A percentile compares a stretch with the other conserved stretches of the same genome.
Conservation (phyloP, 345 rosid genomes). For the Citrus australasica region DNA sequence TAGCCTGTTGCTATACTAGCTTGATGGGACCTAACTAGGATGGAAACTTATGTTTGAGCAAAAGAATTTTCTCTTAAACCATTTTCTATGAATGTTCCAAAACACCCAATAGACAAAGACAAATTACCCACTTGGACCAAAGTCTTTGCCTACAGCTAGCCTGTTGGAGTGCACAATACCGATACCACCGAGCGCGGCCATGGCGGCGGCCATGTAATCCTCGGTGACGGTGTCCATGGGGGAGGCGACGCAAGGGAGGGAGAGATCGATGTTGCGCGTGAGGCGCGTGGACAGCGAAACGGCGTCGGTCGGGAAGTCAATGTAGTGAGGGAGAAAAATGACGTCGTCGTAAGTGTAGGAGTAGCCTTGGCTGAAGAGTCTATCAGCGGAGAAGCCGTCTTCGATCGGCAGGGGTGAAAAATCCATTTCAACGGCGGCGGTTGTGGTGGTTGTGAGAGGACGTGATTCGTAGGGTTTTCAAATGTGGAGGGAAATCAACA, state of each 20-base stretch:
- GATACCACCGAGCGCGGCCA: slow-evolving; percentile 84
- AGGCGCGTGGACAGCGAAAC: slow-evolving; percentile 72
- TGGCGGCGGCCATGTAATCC: slow-evolving; percentile 81
- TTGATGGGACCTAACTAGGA: no score
- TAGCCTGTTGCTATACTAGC: no score
- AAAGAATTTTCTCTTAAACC: no score
- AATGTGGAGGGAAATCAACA: slow-evolving; percentile 17
- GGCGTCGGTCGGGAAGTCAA: slow-evolving; percentile 81
- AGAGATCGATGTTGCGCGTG: slow-evolving; percentile 62
- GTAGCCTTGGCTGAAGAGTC: slow-evolving; percentile 71
- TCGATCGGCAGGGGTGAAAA: slow-evolving; percentile 27
- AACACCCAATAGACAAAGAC: no score
- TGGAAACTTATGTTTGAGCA: no score
- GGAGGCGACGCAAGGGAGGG: slow-evolving; percentile 83
- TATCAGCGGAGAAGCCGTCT: slow-evolving; percentile 66
- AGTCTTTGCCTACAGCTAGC: no score
- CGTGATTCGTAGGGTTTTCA: neutral
- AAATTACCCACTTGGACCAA: no score
- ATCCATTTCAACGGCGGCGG: neutral
- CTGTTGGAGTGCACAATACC: slow-evolving; percentile 80
- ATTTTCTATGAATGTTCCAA: no score
- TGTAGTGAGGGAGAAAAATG: slow-evolving; percentile 86
- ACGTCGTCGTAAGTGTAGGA: slow-evolving; percentile 93
- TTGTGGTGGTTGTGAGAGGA: neutral
- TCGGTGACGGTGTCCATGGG: slow-evolving; percentile 98